Percentiles rank a stretch among this genome's conserved stretches.
Evolutionary conservation across 2,329 filamentous ascomycete species (phyloP).

Genomic region (Trichoderma sp.): DNA sequence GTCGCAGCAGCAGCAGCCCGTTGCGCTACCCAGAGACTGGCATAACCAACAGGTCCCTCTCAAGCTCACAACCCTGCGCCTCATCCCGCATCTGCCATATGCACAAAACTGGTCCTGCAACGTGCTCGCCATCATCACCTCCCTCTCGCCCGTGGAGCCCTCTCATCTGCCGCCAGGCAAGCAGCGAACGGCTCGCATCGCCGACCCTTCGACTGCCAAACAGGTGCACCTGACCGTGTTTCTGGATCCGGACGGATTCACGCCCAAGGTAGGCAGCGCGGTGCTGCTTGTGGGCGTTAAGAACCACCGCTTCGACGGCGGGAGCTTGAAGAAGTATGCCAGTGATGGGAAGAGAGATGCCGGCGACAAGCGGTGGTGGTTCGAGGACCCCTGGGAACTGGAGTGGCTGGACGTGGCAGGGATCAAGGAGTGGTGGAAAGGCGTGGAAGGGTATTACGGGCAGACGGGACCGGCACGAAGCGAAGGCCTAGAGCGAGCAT

Average conservation of each 20-base stretch:
- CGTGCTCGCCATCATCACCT: slow-evolving; percentile 54
- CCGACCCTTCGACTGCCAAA: slow-evolving; percentile 56
- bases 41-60: slow-evolving; percentile 49
- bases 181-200: slow-evolving; percentile 57
- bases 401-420: slow-evolving; percentile 55
- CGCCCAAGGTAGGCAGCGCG: slow-evolving; percentile 51
- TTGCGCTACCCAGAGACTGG: slow-evolving; percentile 48
- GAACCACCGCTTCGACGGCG: slow-evolving; percentile 59
- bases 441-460: slow-evolving; percentile 31
- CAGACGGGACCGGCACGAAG: background rate
- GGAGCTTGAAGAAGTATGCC: slow-evolving; percentile 50
- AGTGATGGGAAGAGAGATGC: slow-evolving; percentile 42
- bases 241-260: slow-evolving; percentile 55
- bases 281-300: slow-evolving; percentile 60
- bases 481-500: background rate
- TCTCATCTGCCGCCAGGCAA: slow-evolving; percentile 53
- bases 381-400: slow-evolving; percentile 51
- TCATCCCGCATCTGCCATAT: slow-evolving; percentile 58
- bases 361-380: slow-evolving; percentile 54
- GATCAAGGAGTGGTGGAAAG: slow-evolving; percentile 52
- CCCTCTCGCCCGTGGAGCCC: slow-evolving; percentile 53
- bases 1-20: slow-evolving; percentile 33
- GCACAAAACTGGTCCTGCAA: slow-evolving; percentile 63
- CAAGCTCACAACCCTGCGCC: slow-evolving; percentile 55
- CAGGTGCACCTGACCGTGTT: slow-evolving; percentile 59